Base-by-base conservation (phyloP, 169 alveolate species). In the Cryptosporidium canis region DNA sequence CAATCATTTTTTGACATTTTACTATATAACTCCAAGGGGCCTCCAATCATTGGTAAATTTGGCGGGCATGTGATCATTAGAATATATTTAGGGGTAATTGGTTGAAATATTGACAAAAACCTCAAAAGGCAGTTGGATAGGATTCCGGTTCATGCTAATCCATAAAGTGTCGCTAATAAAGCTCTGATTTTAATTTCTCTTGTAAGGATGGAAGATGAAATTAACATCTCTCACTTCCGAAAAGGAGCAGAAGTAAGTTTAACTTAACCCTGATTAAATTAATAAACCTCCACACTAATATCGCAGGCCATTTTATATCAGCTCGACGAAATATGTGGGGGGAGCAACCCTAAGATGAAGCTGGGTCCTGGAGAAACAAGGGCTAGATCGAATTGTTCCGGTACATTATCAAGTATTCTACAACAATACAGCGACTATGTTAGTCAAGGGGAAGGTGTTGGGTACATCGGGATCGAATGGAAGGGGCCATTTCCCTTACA, bases 181-280 rank as follows among this genome's bases (percentile, higher is more conserved):
- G 41, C 1, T 27, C 44, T 37, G 37, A 67, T 44, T n/a, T 33
- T 11, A 31, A 12, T n/a, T 45, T 45, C 24, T 70, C 67, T 48
- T 31, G 58, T 33, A 48, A 47, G 27, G 48, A 77, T 77, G 87
- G 31, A 27, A 18, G 72, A 77, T 65, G 87, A 77, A 58, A 39
- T 77, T 18, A 61, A 43, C 41, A 43, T 77, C 3, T 77, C 87
- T 37, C 77, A 77, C 8, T 77, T 29, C 37, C 58, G 77, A 41
- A 61, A 51, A 44, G 87, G 87, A 77, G 72, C 87, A 35, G 72
- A 77, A 77, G 87, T 77, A 77, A 77, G 87, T 58, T 12, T 9
- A 37, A 9, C 3, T 1, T 18, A 24, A n/a, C 14, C 12, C 4
- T 31, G 2, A 45, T 6, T 14, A 18, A 21, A 8, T 67, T 44